Evolutionary conservation across 495 filamentous ascomycete species (phyloP).

Genomic region (Penicillium lagena): DNA sequence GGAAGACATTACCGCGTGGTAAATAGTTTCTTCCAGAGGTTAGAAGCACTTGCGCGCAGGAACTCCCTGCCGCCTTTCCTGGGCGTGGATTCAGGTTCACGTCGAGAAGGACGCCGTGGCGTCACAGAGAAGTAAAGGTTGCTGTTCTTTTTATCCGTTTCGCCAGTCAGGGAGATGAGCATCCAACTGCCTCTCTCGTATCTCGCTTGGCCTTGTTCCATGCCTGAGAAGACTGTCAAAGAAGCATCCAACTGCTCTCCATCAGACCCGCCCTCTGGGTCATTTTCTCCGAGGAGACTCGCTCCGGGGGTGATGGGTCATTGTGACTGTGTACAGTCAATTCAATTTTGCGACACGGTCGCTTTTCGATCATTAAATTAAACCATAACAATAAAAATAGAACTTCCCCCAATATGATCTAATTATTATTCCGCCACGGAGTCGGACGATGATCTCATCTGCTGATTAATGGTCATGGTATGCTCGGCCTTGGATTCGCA

Average conservation of each 20-base stretch:
- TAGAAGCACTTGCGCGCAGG: slow-evolving; percentile 20
- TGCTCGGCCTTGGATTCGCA: too few relatives aligned
- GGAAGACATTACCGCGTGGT: slow-evolving; percentile 97
- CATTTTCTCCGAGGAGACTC: slow-evolving; percentile 6
- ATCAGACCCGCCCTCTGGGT: slow-evolving; percentile 34
- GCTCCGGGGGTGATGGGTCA: slow-evolving; percentile 20
- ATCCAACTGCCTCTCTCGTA: slow-evolving; percentile 44
- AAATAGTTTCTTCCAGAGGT: slow-evolving; percentile 8
- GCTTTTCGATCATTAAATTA: neutral
- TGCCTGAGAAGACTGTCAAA: slow-evolving; percentile 38
- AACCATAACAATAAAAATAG: neutral
- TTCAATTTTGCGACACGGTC: neutral
- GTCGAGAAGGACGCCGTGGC: slow-evolving; percentile 11
- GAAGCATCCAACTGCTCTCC: slow-evolving; percentile 50
- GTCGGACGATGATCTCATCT: too few relatives aligned
- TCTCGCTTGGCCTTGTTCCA: slow-evolving; percentile 16
- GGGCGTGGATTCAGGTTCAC: slow-evolving; percentile 8
- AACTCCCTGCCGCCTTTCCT: slow-evolving; percentile 19
- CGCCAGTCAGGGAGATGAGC: slow-evolving; percentile 42
- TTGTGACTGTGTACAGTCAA: slow-evolving; percentile 5
- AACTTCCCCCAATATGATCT: neutral
- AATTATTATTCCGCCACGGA: too few relatives aligned
- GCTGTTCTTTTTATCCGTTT: slow-evolving; percentile 35
- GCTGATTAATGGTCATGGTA: too few relatives aligned
- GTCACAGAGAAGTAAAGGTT: slow-evolving; percentile 32